phyloP scores from a whole-genome alignment of 1,139 yeast genomes.

The Taphrina populina region DNA sequence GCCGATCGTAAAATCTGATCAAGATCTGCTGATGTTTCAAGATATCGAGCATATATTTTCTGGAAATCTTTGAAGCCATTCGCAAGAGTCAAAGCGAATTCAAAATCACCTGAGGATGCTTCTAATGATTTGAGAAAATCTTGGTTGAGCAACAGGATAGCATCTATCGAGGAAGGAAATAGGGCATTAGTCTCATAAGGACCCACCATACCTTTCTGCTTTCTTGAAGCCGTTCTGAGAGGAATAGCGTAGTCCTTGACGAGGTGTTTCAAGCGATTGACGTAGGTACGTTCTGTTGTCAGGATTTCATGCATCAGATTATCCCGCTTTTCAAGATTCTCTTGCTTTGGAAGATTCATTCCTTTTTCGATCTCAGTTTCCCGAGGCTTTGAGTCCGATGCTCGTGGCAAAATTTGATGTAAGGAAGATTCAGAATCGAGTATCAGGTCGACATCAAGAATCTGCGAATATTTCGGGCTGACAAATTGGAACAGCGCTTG shows the following conservation, averaged over 20 bases:
- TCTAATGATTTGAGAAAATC: conserved; percentile 31
- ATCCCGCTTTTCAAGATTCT: conserved; percentile 24
- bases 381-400: background rate
- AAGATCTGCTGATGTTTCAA: conserved; percentile 28
- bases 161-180: conserved; percentile 34
- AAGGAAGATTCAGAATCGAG: background rate
- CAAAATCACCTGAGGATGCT: conserved; percentile 14
- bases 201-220: conserved; percentile 28
- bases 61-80: conserved; percentile 29
- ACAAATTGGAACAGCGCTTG: background rate
- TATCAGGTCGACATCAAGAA: conserved; percentile 11
- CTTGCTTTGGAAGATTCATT: conserved; percentile 7
- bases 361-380: conserved; percentile 2
- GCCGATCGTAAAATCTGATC: conserved; percentile 23
- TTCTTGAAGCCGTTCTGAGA: conserved; percentile 18
- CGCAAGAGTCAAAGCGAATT: conserved; percentile 20
- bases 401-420: background rate
- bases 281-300: conserved; percentile 33
- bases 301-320: conserved; percentile 31
- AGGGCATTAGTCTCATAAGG: conserved; percentile 30
- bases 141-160: conserved; percentile 32
- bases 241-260: conserved; percentile 33
- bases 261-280: conserved; percentile 26
- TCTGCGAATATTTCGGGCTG: conserved; percentile 1
- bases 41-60: conserved; percentile 31